Evolutionary conservation across 352 stramenopile species (phyloP).

Genomic region (Phytophthora aleatoria): DNA sequence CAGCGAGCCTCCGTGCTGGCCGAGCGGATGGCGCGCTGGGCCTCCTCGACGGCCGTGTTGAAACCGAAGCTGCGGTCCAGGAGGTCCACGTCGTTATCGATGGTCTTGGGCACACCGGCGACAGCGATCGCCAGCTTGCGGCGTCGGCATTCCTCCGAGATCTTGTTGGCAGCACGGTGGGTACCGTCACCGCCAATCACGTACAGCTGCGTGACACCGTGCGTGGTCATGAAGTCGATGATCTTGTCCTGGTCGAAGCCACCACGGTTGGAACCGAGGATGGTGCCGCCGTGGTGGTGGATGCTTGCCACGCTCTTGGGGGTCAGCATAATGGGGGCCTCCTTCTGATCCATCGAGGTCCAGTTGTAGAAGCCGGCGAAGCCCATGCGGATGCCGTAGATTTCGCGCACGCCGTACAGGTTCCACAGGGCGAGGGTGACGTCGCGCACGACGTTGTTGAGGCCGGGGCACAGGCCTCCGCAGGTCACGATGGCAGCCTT

Average conservation of each 20-base stretch:
- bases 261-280: conserved; percentile 94
- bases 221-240: conserved; percentile 90
- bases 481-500: conserved; percentile 93
- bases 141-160: conserved; percentile 75
- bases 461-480: conserved; percentile 94
- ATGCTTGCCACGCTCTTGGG: conserved; percentile 74
- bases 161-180: conserved; percentile 95
- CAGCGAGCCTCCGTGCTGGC: conserved; percentile 94
- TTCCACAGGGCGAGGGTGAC: conserved; percentile 94
- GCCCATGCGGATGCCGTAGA: conserved; percentile 86
- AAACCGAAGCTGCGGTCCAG: conserved; percentile 99
- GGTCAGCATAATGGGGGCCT: conserved; percentile 81
- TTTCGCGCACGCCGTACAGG: conserved; percentile 83
- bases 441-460: conserved; percentile 99
- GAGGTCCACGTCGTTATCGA: conserved; percentile 99
- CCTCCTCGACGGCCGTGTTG: conserved; percentile 96
- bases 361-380: conserved; percentile 87
- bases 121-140: conserved; percentile 93
- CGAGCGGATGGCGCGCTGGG: conserved; percentile 92
- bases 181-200: conserved; percentile 98
- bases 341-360: conserved; percentile 76
- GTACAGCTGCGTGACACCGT: conserved; percentile 95
- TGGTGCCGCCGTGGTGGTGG: conserved; percentile 93
- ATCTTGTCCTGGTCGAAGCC: conserved; percentile 98
- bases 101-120: conserved; percentile 98